phyloP scores from a whole-genome alignment of 768 basidiomycete genomes.

The Suillus alpinus region DNA sequence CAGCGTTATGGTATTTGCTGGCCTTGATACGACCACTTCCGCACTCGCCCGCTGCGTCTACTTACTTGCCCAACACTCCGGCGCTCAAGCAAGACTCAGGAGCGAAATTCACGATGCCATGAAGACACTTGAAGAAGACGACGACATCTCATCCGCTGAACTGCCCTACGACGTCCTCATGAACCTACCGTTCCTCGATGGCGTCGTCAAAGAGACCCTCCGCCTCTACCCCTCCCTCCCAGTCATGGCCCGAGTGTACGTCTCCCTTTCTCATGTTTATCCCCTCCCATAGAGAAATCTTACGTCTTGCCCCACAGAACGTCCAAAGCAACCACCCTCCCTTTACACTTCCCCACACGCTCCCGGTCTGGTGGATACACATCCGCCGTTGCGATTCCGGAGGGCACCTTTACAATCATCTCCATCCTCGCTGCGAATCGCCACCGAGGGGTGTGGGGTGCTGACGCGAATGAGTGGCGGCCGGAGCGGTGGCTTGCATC shows the following conservation, averaged over 20 bases:
- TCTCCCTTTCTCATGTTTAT: constrained; percentile 7
- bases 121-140: not conserved
- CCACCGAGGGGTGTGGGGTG: constrained; percentile 43
- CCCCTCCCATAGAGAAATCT: not conserved
- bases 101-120: constrained; percentile 30
- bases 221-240: constrained; percentile 30
- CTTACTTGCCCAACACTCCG: constrained; percentile 33
- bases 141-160: constrained; percentile 10
- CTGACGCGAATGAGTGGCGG: constrained; percentile 46
- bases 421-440: constrained; percentile 38
- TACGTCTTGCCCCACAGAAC: constrained; percentile 23
- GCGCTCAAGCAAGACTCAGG: constrained; percentile 39
- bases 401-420: constrained; percentile 35
- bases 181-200: constrained; percentile 36
- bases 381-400: constrained; percentile 7
- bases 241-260: constrained; percentile 18
- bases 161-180: constrained; percentile 37
- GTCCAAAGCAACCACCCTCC: constrained; percentile 36
- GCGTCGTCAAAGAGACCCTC: constrained; percentile 38
- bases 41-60: constrained; percentile 37
- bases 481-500: constrained; percentile 48
- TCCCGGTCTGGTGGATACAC: constrained; percentile 36
- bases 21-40: constrained; percentile 44
- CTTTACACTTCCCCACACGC: constrained; percentile 36
- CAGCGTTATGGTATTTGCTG: constrained; percentile 44